Base-by-base conservation (phyloP, 2,329 filamentous ascomycete species). In the Aspergillus jensenii region DNA sequence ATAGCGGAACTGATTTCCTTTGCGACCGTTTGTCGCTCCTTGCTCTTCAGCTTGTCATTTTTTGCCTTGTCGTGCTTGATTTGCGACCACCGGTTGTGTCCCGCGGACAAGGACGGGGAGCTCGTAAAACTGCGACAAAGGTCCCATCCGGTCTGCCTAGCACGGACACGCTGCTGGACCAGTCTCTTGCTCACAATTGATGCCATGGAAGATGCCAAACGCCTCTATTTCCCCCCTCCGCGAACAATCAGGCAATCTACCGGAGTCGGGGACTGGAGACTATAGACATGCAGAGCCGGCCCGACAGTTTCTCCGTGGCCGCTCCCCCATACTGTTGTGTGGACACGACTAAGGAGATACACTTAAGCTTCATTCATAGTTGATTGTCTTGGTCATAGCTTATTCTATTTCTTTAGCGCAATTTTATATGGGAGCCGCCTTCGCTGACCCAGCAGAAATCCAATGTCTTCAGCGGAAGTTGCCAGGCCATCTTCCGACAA, bases 61-160 rank as follows among this genome's bases (percentile, higher is more conserved):
- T 88, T 90, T 52, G 89, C 92, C 76, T 99, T 99, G 74, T 95
- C 91, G 75, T 98, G 95, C 71, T 89, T 90, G 77, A 97, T 98
- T 70, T 95, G 96, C 58, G 91, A 92, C 95, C 95, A 99, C 73
- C 92, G 90, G 75, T 89, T 96, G 77, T 96, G 92, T 14, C 92
- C 92, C 23, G 89, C 87, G 60, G 77, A 75, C 14, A 76, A 69
- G 7, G 67, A 58, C 8, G 79, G 63, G 15, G 78, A 81, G 15
- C 78, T 78, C 55, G 73, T 73, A 59, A 88, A 81, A 37, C 73
- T 68, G 54, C 83, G 82, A 57, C 76, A 74, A 11, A 55, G 43
- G 35, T 62, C 53, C 47, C 67, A 69, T 25, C 62, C 52, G 59
- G 62, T 51, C 31, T 41, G 61, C 15, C 50, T 54, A 8, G 19